Base-by-base conservation (phyloP, 73 alveolate species). In the Breviolum minutum region DNA sequence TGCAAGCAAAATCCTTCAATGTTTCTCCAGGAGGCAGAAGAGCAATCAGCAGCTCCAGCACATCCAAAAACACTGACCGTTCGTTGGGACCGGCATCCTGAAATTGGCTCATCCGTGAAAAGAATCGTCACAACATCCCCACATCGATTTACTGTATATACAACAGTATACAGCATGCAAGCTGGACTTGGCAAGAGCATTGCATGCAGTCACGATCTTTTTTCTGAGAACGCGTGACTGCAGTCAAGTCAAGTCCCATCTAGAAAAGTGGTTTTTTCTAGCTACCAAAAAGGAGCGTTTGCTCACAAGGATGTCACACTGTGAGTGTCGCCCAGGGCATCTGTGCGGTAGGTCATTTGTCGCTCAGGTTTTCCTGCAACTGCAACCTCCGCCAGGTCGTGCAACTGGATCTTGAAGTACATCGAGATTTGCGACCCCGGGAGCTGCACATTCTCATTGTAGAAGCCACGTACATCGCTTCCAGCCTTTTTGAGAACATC, bases 301-400 rank as follows among this genome's bases (percentile, higher is more conserved):
- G 61, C 94, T 86, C 94, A 86, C 20, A 86, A 29, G 63, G 94
- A 86, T 8, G 94, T 86, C 94, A 86, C 94, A 27, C 94, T 86
- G 79, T 63, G 79, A 26, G 80, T 63, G 70, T 86, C 94, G 63
- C 94, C 94, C 80, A 86, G 63, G 20, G 94, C 94, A 86, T 86
- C 94, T 63, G 92, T 83, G 76, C 92, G 92, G 63, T 83, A 83
- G 92, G 92, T 83, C 76, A 7, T 83, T 74, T 83, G 92, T 83
- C 92, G 48, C 62, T 83, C 92, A 60, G 92, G 92, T 74, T 83
- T 83, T 11, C 92, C 92, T 83, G 92, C 92, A 83, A 83, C 92
- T n/a, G 92, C 64, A 5, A 80, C 71, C 92, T 83, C 92, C 73
- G 92, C 92, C 76, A 83, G 27, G 92, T 83, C 92, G 22, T 83